Base-by-base conservation (phyloP, 345 rosid genomes). In the Salix purpurea region DNA sequence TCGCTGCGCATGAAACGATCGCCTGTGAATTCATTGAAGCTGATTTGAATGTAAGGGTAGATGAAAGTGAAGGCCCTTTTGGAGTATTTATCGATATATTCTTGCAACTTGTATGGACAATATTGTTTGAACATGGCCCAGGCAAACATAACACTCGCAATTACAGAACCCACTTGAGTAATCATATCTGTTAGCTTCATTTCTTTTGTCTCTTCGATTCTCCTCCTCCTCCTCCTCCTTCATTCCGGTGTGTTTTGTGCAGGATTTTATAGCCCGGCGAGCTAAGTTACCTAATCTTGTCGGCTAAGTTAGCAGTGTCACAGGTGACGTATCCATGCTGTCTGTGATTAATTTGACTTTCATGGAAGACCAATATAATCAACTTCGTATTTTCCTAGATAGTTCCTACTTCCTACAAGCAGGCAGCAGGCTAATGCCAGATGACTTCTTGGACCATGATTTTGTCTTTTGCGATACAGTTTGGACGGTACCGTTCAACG, bases 121-220 rank as follows among this genome's bases (percentile, higher is more conserved):
- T 68, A 68, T 68, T 68, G 71, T 30, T 42, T 42, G 44, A 68
- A 42, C 52, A 68, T 68, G 2, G 71, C 71, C 54, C 71, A 68
- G 0, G 16, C 21, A 68, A 68, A 68, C 71, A 68, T 68, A 2
- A 68, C 13, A 68, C 54, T 68, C 1, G 71, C 71, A 39, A 68
- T 21, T 4, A 39, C 26, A 21, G 71, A 68, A 23, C 71, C 71
- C 7, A 42, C 28, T 7, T 68, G 71, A 13, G 71, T n/a, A 12
- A 68, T 13, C 54, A 4, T 10, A n/a, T 68, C 71, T 42, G 26
- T 32, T 23, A 54, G 4, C 9, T 13, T 39, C 71, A 67, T 67
- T 21, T 39, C n/a, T 34, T 10, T 18, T 50, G 6, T 50, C 56
- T 50, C 0, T n/a, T 10, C 28, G 10, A 19, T 54, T 54, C n/a